Evolutionary conservation across 2,329 filamentous ascomycete genomes (phyloP).

Genomic region (Talaromyces sp.): DNA sequence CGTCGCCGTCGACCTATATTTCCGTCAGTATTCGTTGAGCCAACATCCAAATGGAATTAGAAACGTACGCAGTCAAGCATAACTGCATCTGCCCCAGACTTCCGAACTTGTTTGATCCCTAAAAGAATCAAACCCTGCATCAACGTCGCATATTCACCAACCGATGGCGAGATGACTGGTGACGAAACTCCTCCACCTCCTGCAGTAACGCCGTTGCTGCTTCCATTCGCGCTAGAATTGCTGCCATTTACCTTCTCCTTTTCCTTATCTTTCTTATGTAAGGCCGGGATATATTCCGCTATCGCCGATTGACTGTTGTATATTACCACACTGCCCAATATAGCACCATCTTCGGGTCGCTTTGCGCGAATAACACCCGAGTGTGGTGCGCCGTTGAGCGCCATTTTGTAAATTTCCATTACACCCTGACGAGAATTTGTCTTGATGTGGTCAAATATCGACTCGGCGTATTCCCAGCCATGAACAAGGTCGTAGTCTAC

Average conservation of each 20-base stretch:
- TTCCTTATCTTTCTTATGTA: constrained; percentile 53
- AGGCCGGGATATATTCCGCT: constrained; percentile 65
- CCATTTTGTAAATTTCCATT: constrained; percentile 73
- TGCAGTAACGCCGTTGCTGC: constrained; percentile 29
- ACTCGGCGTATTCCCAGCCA: constrained; percentile 70
- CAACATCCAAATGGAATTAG: not conserved
- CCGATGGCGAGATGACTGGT: constrained; percentile 67
- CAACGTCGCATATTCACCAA: constrained; percentile 65
- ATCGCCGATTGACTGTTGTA: constrained; percentile 68
- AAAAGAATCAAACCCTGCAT: constrained; percentile 77
- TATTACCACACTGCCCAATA: constrained; percentile 76
- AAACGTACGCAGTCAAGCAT: constrained; percentile 74
- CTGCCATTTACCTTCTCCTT: not conserved
- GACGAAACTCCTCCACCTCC: constrained; percentile 72
- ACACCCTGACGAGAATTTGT: constrained; percentile 72
- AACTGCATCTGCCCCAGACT: constrained; percentile 68
- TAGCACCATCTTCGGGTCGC: constrained; percentile 59
- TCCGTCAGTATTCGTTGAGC: not conserved
- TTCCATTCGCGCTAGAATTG: constrained; percentile 42
- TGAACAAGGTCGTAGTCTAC: constrained; percentile 81
- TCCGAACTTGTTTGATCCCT: constrained; percentile 77
- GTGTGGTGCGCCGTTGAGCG: constrained; percentile 65
- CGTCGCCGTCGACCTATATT: constrained; percentile 64
- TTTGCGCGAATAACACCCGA: constrained; percentile 84
- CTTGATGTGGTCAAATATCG: constrained; percentile 70